Base-by-base conservation (phyloP, 2,329 filamentous ascomycete genomes). In the Neofusicoccum kwambonambiense region DNA sequence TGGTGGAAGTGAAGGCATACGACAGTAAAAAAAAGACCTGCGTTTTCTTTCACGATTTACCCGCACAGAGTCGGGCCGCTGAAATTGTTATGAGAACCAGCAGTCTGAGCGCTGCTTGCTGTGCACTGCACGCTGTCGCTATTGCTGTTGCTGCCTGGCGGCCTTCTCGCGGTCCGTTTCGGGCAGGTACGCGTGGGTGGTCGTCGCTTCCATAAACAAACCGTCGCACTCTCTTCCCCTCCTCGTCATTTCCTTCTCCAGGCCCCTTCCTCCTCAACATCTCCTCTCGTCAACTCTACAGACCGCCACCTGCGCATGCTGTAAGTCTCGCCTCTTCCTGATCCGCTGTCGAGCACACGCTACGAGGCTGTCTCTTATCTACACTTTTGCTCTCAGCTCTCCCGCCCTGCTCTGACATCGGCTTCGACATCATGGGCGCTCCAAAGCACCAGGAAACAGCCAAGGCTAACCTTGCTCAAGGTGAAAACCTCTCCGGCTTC, bases 401-500 rank as follows among this genome's bases (percentile, higher is more conserved):
- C 17, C 15, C 8, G 3, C 31, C 11, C 5, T 12, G n/a, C 27
- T 37, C 22, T 17, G n/a, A 15, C 22, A 34, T 22, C 31, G 5
- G 17, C n/a, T 15, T 8, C 22, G n/a, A 7, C 56, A 12, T 22
- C 41, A 60, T 60, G 56, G 42, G 6, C 15, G 17, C 13, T 6
- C 42, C 27, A 11, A 22, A 27, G 17, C 31, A 17, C 17, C 27
- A 37, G 7, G 31, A 3, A 19, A 39, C 15, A 15, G n/a, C 56
- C 37, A 31, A 17, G n/a, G 42, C 56, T 60, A 19, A 60, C 56
- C 19, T 37, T 6, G 27, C 27, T 45, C 22, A 47, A 37, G 42
- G 56, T 47, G 62, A 64, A 49, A 27, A 50, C 15, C 62, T 64
- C 15, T 31, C 51, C 11, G 15, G 31, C 3, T 64, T 50, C 27